Base-by-base conservation (phyloP, 768 basidiomycete genomes). In the Serendipita sp. region DNA sequence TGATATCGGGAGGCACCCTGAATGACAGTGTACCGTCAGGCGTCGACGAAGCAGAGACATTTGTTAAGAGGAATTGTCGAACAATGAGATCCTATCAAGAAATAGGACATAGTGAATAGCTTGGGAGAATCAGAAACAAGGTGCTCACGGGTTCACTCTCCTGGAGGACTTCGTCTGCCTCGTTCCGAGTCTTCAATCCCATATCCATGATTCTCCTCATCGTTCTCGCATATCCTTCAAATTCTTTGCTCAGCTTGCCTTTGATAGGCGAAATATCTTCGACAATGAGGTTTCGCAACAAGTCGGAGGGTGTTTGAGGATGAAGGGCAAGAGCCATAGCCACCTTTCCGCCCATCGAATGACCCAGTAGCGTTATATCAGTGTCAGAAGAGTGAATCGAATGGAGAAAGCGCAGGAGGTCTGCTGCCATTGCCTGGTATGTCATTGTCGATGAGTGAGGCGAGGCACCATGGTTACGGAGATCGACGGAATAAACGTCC, bases 271-370 rank as follows among this genome's bases (percentile, higher is more conserved):
- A 80, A 66, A 95, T 91, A 74, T 96, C 93, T 15, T 82, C 88
- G 3, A 89, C 80, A 65, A 92, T 82, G 15, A 90, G 80, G 47
- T 81, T 74, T 11, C 79, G 74, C 3, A 88, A 73, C 2, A 79
- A 70, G 30, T 75, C 70, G 3, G 71, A 41, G 0, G 79, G 78
- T 0, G 79, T 75, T 4, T 76, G 72, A 3, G 79, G 73, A 64
- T 75, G 68, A 72, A 79, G 16, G 85, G 88, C 87, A 15, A 85
- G 75, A 0, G 83, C 71, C 86, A 89, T 88, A 0, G 86, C 86
- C 2, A 82, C 84, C 72, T 91, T 93, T 23, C 89, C 91, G 62
- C 91, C 91, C 89, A 95, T 93, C 2, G 91, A 94, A 72, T 95
- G 93, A 0, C 93, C 93, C 2, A 95, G 76, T 3, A 96, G 78